Base-by-base conservation (phyloP, 2,329 filamentous ascomycete genomes). In the Orbilia blumenaviensis region DNA sequence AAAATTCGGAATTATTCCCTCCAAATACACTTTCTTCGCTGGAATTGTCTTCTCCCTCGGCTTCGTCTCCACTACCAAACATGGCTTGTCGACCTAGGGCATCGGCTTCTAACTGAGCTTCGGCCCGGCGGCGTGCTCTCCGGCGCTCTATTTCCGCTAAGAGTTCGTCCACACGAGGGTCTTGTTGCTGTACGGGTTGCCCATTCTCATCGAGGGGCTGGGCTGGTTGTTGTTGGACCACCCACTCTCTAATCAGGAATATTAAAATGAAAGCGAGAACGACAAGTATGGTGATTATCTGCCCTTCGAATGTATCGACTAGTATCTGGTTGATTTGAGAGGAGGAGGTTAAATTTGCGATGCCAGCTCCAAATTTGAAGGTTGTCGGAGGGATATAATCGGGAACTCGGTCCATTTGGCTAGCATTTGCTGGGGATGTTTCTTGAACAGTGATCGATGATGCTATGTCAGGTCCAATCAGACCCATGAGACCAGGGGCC, bases 191-290 rank as follows among this genome's bases (percentile, higher is more conserved):
- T 7, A 73, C 44, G 14, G 77, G 75, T 44, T 72, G 75, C 32
- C 61, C 78, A 38, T 79, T 79, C 10, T 77, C 79, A 50, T 76
- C 68, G 16, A 80, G 63, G 52, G 82, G 84, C 76, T 95, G 91
- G 78, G 94, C 90, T 3, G 94, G 95, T 81, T 99, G 95, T 82
- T 99, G 95, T 82, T 99, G 95, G 8, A 99, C 93, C 60, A 99
- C 95, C 87, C 97, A 99, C 84, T 99, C 95, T 52, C 96, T 87
- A 52, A 99, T 97, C 2, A 99, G 84, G 79, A 99, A 99, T 44
- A 99, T 90, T n/a, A 99, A 85, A 73, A 99, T 97, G 83, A 98
- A 99, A 71, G 91, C 93, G 48, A 97, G 87, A 6, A 99, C 94
- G 60, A 98, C 92, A 9, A 96, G 84, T 4, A 97, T 85, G 0